Conservation (phyloP, 2,329 filamentous ascomycete species). For the Penicillium sp. region DNA sequence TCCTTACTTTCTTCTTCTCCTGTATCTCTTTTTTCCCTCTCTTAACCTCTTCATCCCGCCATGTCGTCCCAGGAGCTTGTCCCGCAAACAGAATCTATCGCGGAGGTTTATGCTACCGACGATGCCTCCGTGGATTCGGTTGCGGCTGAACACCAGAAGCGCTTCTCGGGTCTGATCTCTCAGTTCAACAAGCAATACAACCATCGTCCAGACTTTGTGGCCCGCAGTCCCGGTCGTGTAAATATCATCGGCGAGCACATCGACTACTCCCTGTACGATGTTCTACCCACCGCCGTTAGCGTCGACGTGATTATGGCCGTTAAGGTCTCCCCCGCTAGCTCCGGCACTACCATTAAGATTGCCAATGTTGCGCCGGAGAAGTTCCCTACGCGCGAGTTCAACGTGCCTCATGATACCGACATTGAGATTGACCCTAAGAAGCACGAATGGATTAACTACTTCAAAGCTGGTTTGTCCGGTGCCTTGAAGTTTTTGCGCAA, state of each 20-base stretch:
- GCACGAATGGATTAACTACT: conserved; percentile 98
- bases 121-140: conserved; percentile 73
- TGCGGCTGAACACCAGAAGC: conserved; percentile 63
- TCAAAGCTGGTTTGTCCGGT: conserved; percentile 85
- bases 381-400: conserved; percentile 75
- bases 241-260: conserved; percentile 99
- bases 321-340: conserved; percentile 46
- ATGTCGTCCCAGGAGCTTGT: conserved; percentile 55
- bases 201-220: conserved; percentile 72
- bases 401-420: conserved; percentile 60
- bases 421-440: conserved; percentile 81
- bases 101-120: conserved; percentile 80
- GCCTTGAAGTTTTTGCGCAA: conserved; percentile 73
- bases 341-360: conserved; percentile 68
- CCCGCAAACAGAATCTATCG: conserved; percentile 71
- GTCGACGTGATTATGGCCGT: conserved; percentile 90
- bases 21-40: background rate
- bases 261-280: conserved; percentile 95
- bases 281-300: conserved; percentile 92
- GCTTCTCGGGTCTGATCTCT: conserved; percentile 74
- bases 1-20: background rate
- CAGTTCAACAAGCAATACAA: conserved; percentile 72
- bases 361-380: conserved; percentile 74
- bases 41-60: conserved; percentile 23
- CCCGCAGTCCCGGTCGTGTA: conserved; percentile 88